Percentiles rank a stretch among this genome's conserved stretches.
Conservation (phyloP, 2,329 filamentous ascomycete species). For the Calonectria pauciramosa region DNA sequence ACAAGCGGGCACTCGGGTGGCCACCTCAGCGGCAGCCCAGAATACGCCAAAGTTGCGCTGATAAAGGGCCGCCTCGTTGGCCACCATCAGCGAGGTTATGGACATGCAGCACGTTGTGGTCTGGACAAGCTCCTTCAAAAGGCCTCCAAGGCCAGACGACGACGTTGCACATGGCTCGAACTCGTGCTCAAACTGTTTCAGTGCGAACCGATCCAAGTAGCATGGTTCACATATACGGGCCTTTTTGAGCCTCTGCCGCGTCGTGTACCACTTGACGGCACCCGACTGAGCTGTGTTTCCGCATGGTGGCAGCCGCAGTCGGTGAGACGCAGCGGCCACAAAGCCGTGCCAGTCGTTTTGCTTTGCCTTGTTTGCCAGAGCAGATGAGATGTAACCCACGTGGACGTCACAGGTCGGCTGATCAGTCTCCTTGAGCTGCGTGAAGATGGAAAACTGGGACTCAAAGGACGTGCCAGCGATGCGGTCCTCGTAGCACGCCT, state of each 20-base stretch:
- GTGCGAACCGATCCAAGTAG: neutral
- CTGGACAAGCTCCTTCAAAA: neutral
- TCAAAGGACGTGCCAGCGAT: neutral
- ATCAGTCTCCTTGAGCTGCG: neutral
- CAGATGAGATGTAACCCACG: neutral
- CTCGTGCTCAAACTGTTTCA: neutral
- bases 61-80: neutral
- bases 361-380: neutral
- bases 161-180: neutral
- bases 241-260: neutral
- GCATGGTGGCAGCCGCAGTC: neutral
- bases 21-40: neutral
- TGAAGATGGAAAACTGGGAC: neutral
- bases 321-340: neutral
- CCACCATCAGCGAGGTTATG: neutral
- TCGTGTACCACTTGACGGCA: neutral
- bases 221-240: neutral
- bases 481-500: neutral
- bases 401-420: neutral
- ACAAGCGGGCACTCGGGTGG: neutral
- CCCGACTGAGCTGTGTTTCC: neutral
- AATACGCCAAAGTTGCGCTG: neutral
- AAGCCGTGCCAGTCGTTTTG: neutral
- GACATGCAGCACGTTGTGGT: neutral
- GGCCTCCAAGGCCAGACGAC: neutral